These are phyloP conservation scores for Lolium perenne DNA, from an alignment of 176 grass and related monocot species.

Conservation along the genomic window DNA sequence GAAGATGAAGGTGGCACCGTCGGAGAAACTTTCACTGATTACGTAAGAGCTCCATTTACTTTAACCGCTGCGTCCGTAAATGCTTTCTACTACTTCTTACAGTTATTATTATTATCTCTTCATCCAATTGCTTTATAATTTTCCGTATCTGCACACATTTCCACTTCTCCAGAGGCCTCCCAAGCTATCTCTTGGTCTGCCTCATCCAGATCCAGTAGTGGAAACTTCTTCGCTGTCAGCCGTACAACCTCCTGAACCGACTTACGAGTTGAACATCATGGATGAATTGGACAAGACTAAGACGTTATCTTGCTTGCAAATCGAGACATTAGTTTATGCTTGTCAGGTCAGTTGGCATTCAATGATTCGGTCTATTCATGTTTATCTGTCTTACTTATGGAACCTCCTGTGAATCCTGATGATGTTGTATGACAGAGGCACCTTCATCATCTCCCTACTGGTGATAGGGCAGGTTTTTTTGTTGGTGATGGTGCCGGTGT, in stretches of 20 bases:
- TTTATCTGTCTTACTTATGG: conserved; percentile 12
- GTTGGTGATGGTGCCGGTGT: conserved; percentile 98
- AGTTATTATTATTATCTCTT: not conserved
- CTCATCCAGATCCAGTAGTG: conserved; percentile 97
- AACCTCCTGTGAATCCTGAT: conserved; percentile 46
- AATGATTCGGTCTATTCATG: conserved; percentile 17
- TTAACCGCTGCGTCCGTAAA: not conserved
- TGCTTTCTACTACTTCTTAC: conserved; percentile 28
- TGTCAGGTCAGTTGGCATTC: conserved; percentile 81
- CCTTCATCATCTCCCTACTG: conserved; percentile 83
- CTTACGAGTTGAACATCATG: conserved; percentile 82
- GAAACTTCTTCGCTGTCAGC: conserved; percentile 98
- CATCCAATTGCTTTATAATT: conserved; percentile 41
- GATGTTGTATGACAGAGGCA: conserved; percentile 73
- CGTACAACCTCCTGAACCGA: conserved; percentile 95
- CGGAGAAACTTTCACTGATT: conserved; percentile 98
- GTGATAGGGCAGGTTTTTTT: conserved; percentile 96
- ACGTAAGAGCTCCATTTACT: conserved; percentile 64
- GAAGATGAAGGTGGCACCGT: conserved; percentile 93
- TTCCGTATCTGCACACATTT: conserved; percentile 40
- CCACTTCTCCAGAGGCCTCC: conserved; percentile 77
- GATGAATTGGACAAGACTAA: conserved; percentile 79
- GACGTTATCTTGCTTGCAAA: conserved; percentile 91
- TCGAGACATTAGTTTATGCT: conserved; percentile 97
- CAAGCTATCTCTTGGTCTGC: conserved; percentile 72